Evolutionary conservation across 164 flowering plant species (phyloP).

Genomic region (Magnolia kwangsiensis): DNA sequence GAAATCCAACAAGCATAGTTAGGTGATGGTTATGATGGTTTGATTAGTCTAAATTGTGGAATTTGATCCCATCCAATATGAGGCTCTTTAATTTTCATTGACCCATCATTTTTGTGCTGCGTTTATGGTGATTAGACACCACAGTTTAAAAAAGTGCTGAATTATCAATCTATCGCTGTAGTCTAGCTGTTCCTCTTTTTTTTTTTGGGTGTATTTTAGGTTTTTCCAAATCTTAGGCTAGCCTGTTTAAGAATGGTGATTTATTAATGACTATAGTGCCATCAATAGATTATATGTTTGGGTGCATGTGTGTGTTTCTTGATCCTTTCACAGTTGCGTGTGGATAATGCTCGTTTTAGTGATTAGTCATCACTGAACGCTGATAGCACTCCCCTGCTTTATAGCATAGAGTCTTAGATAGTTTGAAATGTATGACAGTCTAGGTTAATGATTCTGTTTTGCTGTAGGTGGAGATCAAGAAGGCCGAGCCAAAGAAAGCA

Average conservation of each 20-base stretch:
- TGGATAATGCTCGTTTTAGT: not conserved
- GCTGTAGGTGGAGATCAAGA: conserved; percentile 86
- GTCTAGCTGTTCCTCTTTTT: no score
- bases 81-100: no score
- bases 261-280: not conserved
- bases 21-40: no score
- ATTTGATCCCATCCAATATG: no score
- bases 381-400: conserved; percentile 1
- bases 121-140: no score
- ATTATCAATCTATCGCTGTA: no score
- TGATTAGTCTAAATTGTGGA: no score
- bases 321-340: not conserved
- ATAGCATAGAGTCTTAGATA: conserved; percentile 1
- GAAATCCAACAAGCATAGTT: no score
- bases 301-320: not conserved
- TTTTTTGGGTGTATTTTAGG: not conserved
- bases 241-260: not conserved
- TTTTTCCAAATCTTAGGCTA: not conserved
- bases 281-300: no score
- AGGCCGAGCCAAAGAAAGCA: conserved; percentile 86
- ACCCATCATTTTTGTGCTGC: no score
- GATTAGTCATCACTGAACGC: not conserved
- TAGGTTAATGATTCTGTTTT: conserved; percentile 19
- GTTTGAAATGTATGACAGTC: conserved; percentile 15
- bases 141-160: no score